A percentile compares a stretch with the other conserved stretches of the same genome.
phyloP scores from a whole-genome alignment of 2,329 filamentous ascomycete species.

The Trichoderma atrobrunneum region DNA sequence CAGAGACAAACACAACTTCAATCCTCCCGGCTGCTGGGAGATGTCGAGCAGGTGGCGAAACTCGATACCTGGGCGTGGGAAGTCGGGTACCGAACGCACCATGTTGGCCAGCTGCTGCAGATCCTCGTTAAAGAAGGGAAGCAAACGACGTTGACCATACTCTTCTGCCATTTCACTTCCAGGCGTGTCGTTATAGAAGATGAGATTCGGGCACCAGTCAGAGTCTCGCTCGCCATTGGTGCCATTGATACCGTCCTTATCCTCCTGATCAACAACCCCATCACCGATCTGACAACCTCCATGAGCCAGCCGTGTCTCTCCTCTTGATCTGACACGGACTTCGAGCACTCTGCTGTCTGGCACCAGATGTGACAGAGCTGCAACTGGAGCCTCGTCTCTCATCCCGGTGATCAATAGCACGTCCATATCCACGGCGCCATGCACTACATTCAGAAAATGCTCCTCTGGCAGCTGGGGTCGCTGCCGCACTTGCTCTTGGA shows the following conservation, averaged over 20 bases:
- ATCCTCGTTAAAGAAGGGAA: conserved; percentile 47
- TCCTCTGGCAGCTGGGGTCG: conserved; percentile 48
- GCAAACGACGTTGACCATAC: conserved; percentile 43
- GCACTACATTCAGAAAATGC: conserved; percentile 49
- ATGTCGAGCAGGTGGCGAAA: conserved; percentile 61
- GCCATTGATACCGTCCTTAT: conserved; percentile 2
- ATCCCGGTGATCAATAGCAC: conserved; percentile 62
- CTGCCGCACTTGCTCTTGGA: conserved; percentile 41
- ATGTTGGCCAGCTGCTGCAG: conserved; percentile 47
- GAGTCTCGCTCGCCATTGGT: conserved; percentile 21
- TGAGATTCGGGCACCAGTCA: conserved; percentile 41
- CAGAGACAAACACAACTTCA: conserved; percentile 50
- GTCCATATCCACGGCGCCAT: conserved; percentile 41
- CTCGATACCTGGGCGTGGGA: conserved; percentile 48
- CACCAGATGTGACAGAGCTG: conserved; percentile 52
- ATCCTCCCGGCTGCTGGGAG: conserved; percentile 47
- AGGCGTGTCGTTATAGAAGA: conserved; percentile 50
- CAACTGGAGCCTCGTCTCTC: conserved; percentile 58
- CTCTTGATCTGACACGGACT: conserved; percentile 44
- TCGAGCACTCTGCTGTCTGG: conserved; percentile 53
- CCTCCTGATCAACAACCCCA: not conserved
- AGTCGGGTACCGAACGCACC: conserved; percentile 48
- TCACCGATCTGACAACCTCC: conserved; percentile 27
- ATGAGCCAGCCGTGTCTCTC: conserved; percentile 37
- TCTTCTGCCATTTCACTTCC: conserved; percentile 38